phyloP scores from a whole-genome alignment of 2,329 filamentous ascomycete species.

The Pseudogymnoascus sp. region DNA sequence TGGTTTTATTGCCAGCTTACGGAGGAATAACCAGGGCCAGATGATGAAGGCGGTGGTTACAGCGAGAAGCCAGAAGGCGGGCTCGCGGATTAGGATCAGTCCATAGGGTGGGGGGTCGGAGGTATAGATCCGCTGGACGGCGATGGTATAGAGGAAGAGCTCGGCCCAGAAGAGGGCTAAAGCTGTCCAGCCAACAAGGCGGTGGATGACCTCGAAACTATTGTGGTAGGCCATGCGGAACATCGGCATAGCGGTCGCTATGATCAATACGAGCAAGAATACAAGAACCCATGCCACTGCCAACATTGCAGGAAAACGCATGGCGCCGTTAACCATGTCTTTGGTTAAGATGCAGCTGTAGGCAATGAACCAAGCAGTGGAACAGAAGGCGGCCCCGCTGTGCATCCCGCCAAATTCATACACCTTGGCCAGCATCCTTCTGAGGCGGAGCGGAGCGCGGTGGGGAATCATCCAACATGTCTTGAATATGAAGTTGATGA shows the following conservation, averaged over 20 bases:
- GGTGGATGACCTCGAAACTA: slow-evolving; percentile 48
- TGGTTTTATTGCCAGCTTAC: slow-evolving; percentile 42
- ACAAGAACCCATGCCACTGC: slow-evolving; percentile 29
- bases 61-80: slow-evolving; percentile 50
- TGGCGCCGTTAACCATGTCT: neutral
- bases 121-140: slow-evolving; percentile 14
- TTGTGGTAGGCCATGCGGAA: slow-evolving; percentile 45
- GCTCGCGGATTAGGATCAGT: slow-evolving; percentile 23
- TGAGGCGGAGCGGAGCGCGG: slow-evolving; percentile 39
- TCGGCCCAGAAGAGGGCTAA: slow-evolving; percentile 43
- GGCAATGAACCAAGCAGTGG: slow-evolving; percentile 40
- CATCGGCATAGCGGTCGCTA: slow-evolving; percentile 40
- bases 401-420: slow-evolving; percentile 48
- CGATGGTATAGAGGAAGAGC: slow-evolving; percentile 31
- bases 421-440: slow-evolving; percentile 40
- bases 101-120: slow-evolving; percentile 11
- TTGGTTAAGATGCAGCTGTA: slow-evolving; percentile 26
- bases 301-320: neutral
- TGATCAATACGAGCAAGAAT: slow-evolving; percentile 39
- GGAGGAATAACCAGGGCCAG: slow-evolving; percentile 51
- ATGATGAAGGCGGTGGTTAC: slow-evolving; percentile 43
- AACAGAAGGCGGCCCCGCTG: slow-evolving; percentile 41
- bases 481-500: slow-evolving; percentile 44
- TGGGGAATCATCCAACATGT: slow-evolving; percentile 38
- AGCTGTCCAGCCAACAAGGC: slow-evolving; percentile 47